phyloP scores from a whole-genome alignment of 140 eudicot species.

The Bidens hawaiensis region DNA sequence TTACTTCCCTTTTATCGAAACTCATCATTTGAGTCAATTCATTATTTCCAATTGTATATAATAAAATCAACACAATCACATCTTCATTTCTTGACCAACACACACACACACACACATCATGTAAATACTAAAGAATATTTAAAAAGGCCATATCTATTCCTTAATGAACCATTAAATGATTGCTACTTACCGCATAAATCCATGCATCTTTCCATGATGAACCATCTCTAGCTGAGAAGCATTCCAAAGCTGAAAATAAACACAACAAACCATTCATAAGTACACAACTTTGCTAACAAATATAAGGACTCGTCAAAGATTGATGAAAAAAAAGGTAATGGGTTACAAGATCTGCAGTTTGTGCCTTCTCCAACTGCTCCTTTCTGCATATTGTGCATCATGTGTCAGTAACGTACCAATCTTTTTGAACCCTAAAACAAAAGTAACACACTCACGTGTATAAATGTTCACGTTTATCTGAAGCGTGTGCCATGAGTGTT shows the following conservation, averaged over 20 bases:
- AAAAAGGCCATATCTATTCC: not conserved
- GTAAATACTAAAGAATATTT: not conserved
- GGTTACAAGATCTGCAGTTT: conserved; percentile 91
- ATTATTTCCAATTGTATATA: too few species aligned
- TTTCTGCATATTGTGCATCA: conserved; percentile 40
- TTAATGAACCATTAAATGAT: conserved; percentile 3
- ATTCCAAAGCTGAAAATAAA: conserved; percentile 78
- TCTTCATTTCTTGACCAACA: too few species aligned
- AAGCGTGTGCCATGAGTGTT: conserved; percentile 76
- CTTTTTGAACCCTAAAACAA: not conserved
- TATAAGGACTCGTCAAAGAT: not conserved
- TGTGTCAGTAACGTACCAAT: conserved; percentile 1
- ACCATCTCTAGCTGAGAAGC: conserved; percentile 98
- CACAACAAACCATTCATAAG: conserved; percentile 8
- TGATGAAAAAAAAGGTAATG: conserved; percentile 1
- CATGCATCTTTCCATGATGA: conserved; percentile 96
- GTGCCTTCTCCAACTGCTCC: conserved; percentile 93
- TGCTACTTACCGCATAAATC: conserved; percentile 88
- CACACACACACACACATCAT: not conserved
- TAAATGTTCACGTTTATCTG: conserved; percentile 69
- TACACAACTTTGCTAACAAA: not conserved
- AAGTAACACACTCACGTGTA: conserved; percentile 56
- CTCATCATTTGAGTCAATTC: too few species aligned
- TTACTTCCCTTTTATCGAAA: too few species aligned
- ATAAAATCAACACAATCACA: too few species aligned